Conservation (phyloP, 1,284 basidiomycete species). For the Tilletia walkeri region DNA sequence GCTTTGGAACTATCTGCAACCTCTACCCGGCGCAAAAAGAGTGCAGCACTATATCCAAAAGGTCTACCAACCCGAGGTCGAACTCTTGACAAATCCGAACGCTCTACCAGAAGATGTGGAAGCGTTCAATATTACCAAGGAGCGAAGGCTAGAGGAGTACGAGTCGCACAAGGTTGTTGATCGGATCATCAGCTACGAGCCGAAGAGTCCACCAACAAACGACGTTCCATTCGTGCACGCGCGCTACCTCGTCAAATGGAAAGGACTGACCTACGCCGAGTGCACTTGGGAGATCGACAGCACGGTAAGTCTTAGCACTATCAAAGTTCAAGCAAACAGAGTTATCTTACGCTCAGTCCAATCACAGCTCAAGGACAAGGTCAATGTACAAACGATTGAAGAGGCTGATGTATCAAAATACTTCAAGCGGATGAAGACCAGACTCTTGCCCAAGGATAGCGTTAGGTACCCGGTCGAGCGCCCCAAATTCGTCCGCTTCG, state of each 20-base stretch:
- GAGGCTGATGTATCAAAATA: constrained; percentile 75
- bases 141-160: constrained; percentile 82
- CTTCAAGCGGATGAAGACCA: constrained; percentile 71
- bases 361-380: constrained; percentile 64
- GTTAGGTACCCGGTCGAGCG: constrained; percentile 69
- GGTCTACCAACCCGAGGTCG: constrained; percentile 68
- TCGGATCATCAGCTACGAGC: constrained; percentile 78
- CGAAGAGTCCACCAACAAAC: constrained; percentile 63
- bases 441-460: constrained; percentile 75
- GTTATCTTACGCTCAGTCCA: not conserved
- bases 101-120: constrained; percentile 85
- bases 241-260: constrained; percentile 98
- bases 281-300: constrained; percentile 80
- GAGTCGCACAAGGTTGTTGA: constrained; percentile 91
- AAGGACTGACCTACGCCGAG: constrained; percentile 86
- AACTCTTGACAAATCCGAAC: constrained; percentile 67
- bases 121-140: constrained; percentile 74
- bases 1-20: constrained; percentile 78
- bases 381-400: constrained; percentile 60
- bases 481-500: constrained; percentile 80
- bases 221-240: constrained; percentile 63
- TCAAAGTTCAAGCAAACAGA: constrained; percentile 57
- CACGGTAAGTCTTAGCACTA: not conserved
- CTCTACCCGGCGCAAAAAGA: constrained; percentile 77
- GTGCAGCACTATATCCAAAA: constrained; percentile 99